Percentiles rank a stretch among this genome's conserved stretches.
These are phyloP conservation scores for Aspergillus fumigatiaffinis DNA, from an alignment of 2,329 filamentous ascomycete genomes.

Conservation along the genomic window DNA sequence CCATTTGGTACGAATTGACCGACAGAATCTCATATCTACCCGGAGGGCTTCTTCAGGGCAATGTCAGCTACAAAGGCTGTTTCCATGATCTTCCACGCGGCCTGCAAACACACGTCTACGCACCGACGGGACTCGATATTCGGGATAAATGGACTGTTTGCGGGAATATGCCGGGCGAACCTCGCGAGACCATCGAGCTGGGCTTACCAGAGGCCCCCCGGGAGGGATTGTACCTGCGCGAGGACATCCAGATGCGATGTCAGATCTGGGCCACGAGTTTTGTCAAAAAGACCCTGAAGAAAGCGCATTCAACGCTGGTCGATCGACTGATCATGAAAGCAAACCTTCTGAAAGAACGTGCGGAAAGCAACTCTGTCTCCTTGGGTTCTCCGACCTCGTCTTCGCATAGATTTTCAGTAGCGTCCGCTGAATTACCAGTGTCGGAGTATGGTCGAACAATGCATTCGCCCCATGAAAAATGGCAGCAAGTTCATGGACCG, in stretches of 20 bases:
- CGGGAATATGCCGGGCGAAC: slow-evolving; percentile 68
- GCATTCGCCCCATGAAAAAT: background rate
- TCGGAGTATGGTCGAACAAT: background rate
- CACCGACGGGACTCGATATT: slow-evolving; percentile 76
- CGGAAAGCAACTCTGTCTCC: background rate
- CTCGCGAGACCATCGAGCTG: slow-evolving; percentile 60
- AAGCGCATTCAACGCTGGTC: slow-evolving; percentile 68
- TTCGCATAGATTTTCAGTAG: background rate
- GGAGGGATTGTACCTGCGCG: slow-evolving; percentile 72
- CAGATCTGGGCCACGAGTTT: slow-evolving; percentile 72
- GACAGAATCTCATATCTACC: slow-evolving; percentile 75
- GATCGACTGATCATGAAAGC: slow-evolving; percentile 57
- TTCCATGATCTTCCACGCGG: slow-evolving; percentile 72
- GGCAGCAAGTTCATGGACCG: background rate
- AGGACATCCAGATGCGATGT: slow-evolving; percentile 80
- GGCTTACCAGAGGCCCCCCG: slow-evolving; percentile 59
- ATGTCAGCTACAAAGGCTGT: slow-evolving; percentile 73
- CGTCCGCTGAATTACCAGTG: background rate
- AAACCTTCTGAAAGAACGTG: slow-evolving; percentile 32
- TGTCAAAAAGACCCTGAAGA: slow-evolving; percentile 77
- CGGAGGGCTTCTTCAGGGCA: slow-evolving; percentile 59
- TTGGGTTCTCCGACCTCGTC: background rate
- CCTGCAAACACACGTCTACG: slow-evolving; percentile 78
- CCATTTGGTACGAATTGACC: slow-evolving; percentile 73
- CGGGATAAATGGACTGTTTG: slow-evolving; percentile 72